phyloP scores from a whole-genome alignment of 2,329 filamentous ascomycete genomes.

The Ophiostoma triangulosporum region DNA sequence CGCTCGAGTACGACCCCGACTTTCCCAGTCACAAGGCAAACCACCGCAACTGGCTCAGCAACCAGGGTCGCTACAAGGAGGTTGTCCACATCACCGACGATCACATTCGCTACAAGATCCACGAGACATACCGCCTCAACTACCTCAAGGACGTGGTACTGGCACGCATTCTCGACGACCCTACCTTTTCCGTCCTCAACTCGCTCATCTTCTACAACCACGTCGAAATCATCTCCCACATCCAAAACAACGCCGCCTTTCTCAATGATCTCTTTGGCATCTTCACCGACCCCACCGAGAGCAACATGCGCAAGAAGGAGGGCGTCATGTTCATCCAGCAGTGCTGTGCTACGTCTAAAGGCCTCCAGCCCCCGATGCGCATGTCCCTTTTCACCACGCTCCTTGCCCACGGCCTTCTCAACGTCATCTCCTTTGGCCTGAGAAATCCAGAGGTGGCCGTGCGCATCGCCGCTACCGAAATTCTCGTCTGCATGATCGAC shows the following conservation, averaged over 20 bases:
- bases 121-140: conserved; percentile 88
- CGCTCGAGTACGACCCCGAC: conserved; percentile 94
- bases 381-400: conserved; percentile 82
- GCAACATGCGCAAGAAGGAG: conserved; percentile 71
- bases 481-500: conserved; percentile 86
- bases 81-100: conserved; percentile 84
- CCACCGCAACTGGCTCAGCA: conserved; percentile 82
- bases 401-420: conserved; percentile 71
- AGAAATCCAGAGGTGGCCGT: conserved; percentile 73
- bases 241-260: conserved; percentile 70
- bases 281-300: conserved; percentile 52
- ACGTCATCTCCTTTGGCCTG: conserved; percentile 83
- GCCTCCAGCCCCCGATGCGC: conserved; percentile 70
- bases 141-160: conserved; percentile 98
- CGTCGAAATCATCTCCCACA: conserved; percentile 89
- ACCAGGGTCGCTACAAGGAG: conserved; percentile 86
- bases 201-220: conserved; percentile 98
- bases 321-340: conserved; percentile 95
- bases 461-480: conserved; percentile 83
- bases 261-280: conserved; percentile 72
- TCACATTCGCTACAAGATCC: conserved; percentile 75
- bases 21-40: conserved; percentile 97
- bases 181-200: conserved; percentile 93
- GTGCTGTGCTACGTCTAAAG: conserved; percentile 89
- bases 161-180: conserved; percentile 89